phyloP scores from a whole-genome alignment of 2,329 filamentous ascomycete species.

The Aureobasidium sp. region DNA sequence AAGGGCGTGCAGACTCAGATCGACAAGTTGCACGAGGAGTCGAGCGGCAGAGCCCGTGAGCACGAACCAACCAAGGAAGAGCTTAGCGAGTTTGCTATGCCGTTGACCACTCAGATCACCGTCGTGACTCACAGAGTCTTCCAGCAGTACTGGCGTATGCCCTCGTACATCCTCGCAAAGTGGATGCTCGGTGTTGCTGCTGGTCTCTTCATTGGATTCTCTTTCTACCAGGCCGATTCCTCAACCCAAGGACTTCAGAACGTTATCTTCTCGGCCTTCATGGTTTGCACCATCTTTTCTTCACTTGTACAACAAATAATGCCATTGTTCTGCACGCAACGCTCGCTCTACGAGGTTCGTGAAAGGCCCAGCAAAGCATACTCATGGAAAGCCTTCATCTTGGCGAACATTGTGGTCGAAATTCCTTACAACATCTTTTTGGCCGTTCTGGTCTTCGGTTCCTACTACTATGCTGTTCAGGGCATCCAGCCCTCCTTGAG shows the following conservation, averaged over 20 bases:
- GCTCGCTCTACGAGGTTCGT: slow-evolving; percentile 53
- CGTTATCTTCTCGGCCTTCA: slow-evolving; percentile 45
- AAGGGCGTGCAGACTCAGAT: slow-evolving; percentile 32
- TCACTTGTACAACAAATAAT: slow-evolving; percentile 37
- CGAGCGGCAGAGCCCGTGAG: slow-evolving; percentile 24
- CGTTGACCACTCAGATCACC: slow-evolving; percentile 30
- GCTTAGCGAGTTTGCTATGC: slow-evolving; percentile 39
- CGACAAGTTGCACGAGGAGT: slow-evolving; percentile 32
- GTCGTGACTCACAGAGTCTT: slow-evolving; percentile 37
- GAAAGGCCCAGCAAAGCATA: slow-evolving; percentile 63
- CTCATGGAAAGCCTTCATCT: slow-evolving; percentile 67
- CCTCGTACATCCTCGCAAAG: slow-evolving; percentile 50
- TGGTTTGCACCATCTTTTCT: slow-evolving; percentile 37
- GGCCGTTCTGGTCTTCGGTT: slow-evolving; percentile 59
- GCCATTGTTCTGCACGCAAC: slow-evolving; percentile 53
- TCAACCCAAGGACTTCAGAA: slow-evolving; percentile 39
- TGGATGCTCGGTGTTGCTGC: slow-evolving; percentile 47
- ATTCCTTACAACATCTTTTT: slow-evolving; percentile 60
- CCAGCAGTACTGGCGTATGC: slow-evolving; percentile 42
- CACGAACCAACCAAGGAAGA: slow-evolving; percentile 27
- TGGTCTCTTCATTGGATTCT: slow-evolving; percentile 43
- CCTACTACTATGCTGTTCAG: slow-evolving; percentile 65
- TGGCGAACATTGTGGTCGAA: slow-evolving; percentile 65
- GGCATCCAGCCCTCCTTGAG: slow-evolving; percentile 42
- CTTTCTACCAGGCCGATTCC: slow-evolving; percentile 35